Percentiles rank a stretch among this genome's conserved stretches.
These are phyloP conservation scores for Puccinia coronata DNA, from an alignment of 1,284 basidiomycete genomes.

Conservation along the genomic window DNA sequence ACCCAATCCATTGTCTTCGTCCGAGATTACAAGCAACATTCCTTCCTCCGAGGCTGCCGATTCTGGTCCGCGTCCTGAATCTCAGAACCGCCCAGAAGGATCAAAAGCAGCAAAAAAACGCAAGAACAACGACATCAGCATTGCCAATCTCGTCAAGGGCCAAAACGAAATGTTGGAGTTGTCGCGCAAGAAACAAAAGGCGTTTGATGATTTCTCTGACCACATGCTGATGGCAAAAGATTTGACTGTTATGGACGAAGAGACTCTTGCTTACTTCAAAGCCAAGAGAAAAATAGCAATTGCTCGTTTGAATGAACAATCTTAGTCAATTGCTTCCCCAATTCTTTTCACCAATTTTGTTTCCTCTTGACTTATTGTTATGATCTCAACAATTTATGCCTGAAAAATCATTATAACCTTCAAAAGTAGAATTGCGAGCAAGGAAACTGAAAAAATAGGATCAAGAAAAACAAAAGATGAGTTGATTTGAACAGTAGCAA, in stretches of 20 bases:
- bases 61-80: too few relatives aligned
- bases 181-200: neutral
- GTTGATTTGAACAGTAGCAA: too few relatives aligned
- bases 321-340: too few relatives aligned
- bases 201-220: neutral
- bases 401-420: too few relatives aligned
- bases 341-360: too few relatives aligned
- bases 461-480: too few relatives aligned
- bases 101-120: neutral
- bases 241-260: neutral
- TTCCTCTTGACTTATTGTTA: too few relatives aligned
- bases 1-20: neutral
- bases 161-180: neutral
- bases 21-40: neutral
- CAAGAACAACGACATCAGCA: neutral
- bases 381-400: too few relatives aligned
- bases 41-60: too few relatives aligned
- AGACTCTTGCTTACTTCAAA: neutral
- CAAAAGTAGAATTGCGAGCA: too few relatives aligned
- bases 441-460: too few relatives aligned
- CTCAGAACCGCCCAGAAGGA: neutral
- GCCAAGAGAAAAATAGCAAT: neutral
- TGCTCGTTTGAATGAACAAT: too few relatives aligned
- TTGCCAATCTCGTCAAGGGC: neutral
- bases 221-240: neutral